These are phyloP conservation scores for Gamsiella multidivaricata DNA, from an alignment of 192 early-diverging fungal genomes.

Conservation along the genomic window DNA sequence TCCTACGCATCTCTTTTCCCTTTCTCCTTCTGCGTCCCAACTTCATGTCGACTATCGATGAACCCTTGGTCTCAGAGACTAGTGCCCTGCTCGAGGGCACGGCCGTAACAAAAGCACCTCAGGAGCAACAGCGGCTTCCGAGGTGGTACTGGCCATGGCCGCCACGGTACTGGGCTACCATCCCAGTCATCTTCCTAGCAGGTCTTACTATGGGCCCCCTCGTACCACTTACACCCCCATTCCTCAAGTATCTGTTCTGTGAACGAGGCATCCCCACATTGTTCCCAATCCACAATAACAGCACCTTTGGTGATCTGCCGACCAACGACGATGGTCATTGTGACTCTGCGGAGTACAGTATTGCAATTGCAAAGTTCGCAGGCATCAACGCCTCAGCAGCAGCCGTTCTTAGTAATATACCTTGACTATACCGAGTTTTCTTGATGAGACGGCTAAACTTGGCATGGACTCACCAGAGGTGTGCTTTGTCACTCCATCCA, in stretches of 20 bases:
- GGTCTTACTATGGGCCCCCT: slow-evolving; percentile 19
- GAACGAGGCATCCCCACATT: slow-evolving; percentile 34
- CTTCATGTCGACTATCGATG: slow-evolving; percentile 2
- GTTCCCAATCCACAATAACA: slow-evolving; percentile 18
- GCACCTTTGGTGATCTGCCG: background rate
- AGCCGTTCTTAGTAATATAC: slow-evolving; percentile 11
- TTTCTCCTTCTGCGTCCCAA: background rate
- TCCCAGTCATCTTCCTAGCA: slow-evolving; percentile 36
- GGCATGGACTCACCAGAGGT: too few relatives aligned
- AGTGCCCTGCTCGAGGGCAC: slow-evolving; percentile 6
- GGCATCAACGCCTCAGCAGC: slow-evolving; percentile 16
- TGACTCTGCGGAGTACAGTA: slow-evolving; percentile 44
- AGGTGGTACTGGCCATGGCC: slow-evolving; percentile 47
- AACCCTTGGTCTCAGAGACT: background rate
- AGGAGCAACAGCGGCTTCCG: background rate
- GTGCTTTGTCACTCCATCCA: background rate
- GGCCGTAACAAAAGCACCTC: too few relatives aligned
- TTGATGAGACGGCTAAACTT: too few relatives aligned
- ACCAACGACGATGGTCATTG: background rate
- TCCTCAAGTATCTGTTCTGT: slow-evolving; percentile 34
- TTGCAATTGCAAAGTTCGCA: slow-evolving; percentile 37
- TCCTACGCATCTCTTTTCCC: background rate
- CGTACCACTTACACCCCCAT: background rate
- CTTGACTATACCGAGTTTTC: too few relatives aligned
- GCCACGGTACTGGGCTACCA: slow-evolving; percentile 26